A percentile compares a stretch with the other conserved stretches of the same genome.
Conservation (phyloP, 164 flowering plant genomes). For the Cinnamomum micranthum region DNA sequence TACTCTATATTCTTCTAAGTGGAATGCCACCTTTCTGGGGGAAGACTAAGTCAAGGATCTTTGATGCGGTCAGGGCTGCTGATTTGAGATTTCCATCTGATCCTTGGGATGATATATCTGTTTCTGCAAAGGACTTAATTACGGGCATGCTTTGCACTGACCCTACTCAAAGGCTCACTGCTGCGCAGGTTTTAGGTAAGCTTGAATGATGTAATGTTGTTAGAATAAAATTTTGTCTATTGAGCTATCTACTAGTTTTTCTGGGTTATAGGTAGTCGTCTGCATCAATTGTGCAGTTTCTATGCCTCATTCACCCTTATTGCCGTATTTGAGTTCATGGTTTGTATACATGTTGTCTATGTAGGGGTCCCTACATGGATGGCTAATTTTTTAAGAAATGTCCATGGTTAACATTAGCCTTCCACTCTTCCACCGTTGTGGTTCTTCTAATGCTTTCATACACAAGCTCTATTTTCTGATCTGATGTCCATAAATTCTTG, state of each 20-base stretch:
- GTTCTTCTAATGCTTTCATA: not conserved
- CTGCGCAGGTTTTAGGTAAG: constrained; percentile 74
- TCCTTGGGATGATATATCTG: constrained; percentile 59
- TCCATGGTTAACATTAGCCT: not conserved
- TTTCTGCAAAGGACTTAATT: constrained; percentile 66
- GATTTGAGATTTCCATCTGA: constrained; percentile 61
- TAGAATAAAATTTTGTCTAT: not conserved
- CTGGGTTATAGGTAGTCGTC: not conserved
- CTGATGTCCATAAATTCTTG: not conserved
- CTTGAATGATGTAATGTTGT: not conserved
- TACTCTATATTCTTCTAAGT: constrained; percentile 80
- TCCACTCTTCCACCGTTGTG: not conserved
- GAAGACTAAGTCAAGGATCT: constrained; percentile 68
- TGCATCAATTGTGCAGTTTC: not conserved
- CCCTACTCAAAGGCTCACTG: constrained; percentile 60
- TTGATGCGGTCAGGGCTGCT: constrained; percentile 81
- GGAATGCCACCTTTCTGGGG: constrained; percentile 89
- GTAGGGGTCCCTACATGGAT: not conserved
- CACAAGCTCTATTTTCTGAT: not conserved
- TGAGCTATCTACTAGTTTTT: not conserved
- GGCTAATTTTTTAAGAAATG: not conserved
- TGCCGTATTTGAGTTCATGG: not conserved
- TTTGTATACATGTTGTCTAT: not conserved
- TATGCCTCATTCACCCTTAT: not conserved
- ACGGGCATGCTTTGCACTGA: constrained; percentile 65